Base-by-base conservation (phyloP, 225 moss, liverwort and hornwort genomes). In the Physcomitrellopsis africana region DNA sequence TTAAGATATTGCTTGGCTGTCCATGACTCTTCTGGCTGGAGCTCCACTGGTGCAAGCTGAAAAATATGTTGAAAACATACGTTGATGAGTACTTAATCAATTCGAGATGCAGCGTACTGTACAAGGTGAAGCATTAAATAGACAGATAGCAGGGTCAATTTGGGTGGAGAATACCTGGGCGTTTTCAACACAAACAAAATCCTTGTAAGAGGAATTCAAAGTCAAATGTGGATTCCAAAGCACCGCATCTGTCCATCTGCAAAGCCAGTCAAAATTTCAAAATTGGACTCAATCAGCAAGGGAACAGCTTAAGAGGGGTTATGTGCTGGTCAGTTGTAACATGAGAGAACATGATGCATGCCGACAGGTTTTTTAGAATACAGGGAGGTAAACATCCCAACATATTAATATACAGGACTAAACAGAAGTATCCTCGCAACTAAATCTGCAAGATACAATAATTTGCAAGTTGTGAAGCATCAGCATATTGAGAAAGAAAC, bases 131-230 rank as follows among this genome's bases (percentile, higher is more conserved):
- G 4, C 4, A 37, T 37, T 29, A 7, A 37, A 37, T 2, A 37
- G 7, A 37, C 4, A 37, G 32, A 37, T 37, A 7, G 32, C 32
- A 37, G 32, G 16, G 3, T 66, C 10, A 43, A 65, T 53, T 41
- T 24, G 37, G 29, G 20, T 18, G 7, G 54, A 52, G 49, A 77
- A 24, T 85, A 93, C 96, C 93, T 92, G 72, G 1, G 97, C 94
- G 76, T 95, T 99, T 78, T 99, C 97, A 63, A 99, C 92, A 72
- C 97, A 99, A 19, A 99, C 97, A 20, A 99, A 99, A 75, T 99
- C 89, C 72, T 90, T 99, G 81, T 93, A 99, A 53, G 68, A 85
- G 68, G 87, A 57, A 80, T 93, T 87, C 94, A 99, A 93, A 9
- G 93, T 90, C 65, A 93, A 67, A 72, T 93, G 81, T 5, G 97